Percentiles rank a stretch among this genome's conserved stretches.
Conservation (phyloP, 306 rosid species). For the Vigna angularis region DNA sequence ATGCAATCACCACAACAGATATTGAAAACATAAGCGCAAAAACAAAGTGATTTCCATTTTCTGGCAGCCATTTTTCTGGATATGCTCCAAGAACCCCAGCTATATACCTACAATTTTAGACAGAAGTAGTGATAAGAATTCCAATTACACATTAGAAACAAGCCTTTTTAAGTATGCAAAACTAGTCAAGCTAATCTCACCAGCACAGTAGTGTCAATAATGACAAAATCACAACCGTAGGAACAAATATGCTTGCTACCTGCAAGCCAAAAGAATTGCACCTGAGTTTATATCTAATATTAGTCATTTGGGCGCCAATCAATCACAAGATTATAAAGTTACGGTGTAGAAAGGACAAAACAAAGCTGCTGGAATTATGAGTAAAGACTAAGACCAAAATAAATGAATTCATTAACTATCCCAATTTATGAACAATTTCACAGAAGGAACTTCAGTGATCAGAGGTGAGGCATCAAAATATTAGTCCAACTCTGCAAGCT, state of each 20-base stretch:
- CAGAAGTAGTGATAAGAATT: constrained; percentile 9
- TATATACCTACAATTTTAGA: constrained; percentile 59
- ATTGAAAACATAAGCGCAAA: constrained; percentile 99
- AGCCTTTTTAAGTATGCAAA: constrained; percentile 12
- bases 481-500: constrained; percentile 1
- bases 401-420: constrained; percentile 24
- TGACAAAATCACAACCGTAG: constrained; percentile 75
- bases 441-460: constrained; percentile 11
- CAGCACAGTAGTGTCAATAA: constrained; percentile 73
- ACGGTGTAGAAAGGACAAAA: neutral
- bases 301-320: constrained; percentile 8
- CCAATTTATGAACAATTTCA: constrained; percentile 30
- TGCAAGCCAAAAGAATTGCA: constrained; percentile 52
- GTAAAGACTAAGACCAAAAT: constrained; percentile 28
- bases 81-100: constrained; percentile 78
- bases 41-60: constrained; percentile 88
- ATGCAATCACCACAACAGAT: constrained; percentile 96
- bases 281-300: constrained; percentile 32
- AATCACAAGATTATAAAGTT: neutral
- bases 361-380: constrained; percentile 9
- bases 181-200: constrained; percentile 56
- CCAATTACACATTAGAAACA: constrained; percentile 12
- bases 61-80: constrained; percentile 80
- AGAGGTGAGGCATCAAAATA: constrained; percentile 32
- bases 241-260: constrained; percentile 95